Evolutionary conservation across 2,329 filamentous ascomycete species (phyloP).

Genomic region (Phaeomoniella chlamydospora): DNA sequence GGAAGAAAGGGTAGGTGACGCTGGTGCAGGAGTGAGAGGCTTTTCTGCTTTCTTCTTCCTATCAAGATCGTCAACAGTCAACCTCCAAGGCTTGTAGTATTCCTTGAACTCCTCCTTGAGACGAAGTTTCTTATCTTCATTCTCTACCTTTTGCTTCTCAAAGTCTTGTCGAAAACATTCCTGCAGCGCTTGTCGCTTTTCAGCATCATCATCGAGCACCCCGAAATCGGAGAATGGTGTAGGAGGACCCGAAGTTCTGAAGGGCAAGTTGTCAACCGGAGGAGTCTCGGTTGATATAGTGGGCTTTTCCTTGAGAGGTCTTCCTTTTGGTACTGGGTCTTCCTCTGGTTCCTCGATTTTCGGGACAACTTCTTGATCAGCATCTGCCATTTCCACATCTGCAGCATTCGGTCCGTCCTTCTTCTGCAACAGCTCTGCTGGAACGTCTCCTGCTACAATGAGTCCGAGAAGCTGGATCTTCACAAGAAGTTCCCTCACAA

Average conservation of each 20-base stretch:
- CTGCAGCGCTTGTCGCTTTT: slow-evolving; percentile 22
- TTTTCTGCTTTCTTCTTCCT: slow-evolving; percentile 21
- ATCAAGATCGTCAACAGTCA: slow-evolving; percentile 26
- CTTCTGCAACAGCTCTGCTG: slow-evolving; percentile 13
- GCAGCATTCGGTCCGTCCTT: slow-evolving; percentile 2
- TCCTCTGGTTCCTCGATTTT: slow-evolving; percentile 3
- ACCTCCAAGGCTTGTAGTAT: slow-evolving; percentile 29
- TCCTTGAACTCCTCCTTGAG: slow-evolving; percentile 24
- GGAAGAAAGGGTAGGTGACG: slow-evolving; percentile 16
- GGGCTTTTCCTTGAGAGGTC: slow-evolving; percentile 10
- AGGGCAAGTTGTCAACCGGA: slow-evolving; percentile 29
- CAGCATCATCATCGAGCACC: slow-evolving; percentile 24
- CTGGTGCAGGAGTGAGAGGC: slow-evolving; percentile 20
- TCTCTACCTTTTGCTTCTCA: slow-evolving; percentile 20
- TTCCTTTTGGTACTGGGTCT: slow-evolving; percentile 7
- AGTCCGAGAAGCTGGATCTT: slow-evolving; percentile 29
- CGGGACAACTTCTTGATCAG: slow-evolving; percentile 9
- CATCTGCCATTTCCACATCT: slow-evolving; percentile 3
- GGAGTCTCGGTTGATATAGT: slow-evolving; percentile 16
- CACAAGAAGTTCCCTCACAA: slow-evolving; percentile 23
- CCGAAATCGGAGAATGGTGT: slow-evolving; percentile 30
- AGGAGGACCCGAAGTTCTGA: slow-evolving; percentile 24
- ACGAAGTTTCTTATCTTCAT: slow-evolving; percentile 13
- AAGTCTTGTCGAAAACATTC: slow-evolving; percentile 22
- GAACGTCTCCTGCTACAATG: slow-evolving; percentile 19